Percentiles rank a stretch among this genome's conserved stretches.
Conservation (phyloP, 306 rosid genomes). For the Pueraria montana region DNA sequence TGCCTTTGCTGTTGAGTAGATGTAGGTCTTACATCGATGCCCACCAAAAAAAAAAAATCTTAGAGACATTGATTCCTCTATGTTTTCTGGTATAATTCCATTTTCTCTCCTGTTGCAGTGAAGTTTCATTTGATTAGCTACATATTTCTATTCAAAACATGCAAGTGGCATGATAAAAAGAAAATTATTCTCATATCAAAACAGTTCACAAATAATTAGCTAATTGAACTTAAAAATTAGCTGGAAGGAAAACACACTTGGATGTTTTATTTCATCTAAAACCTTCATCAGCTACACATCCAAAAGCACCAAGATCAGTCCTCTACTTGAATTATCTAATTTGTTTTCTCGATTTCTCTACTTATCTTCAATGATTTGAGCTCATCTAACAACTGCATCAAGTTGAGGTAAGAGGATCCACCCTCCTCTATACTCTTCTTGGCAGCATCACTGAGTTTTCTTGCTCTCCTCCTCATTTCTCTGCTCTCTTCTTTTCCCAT, state of each 20-base stretch:
- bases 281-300: neutral
- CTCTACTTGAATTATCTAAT: neutral
- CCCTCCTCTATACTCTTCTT: slow-evolving; percentile 37
- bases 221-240: neutral
- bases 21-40: too few species aligned
- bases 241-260: neutral
- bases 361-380: slow-evolving; percentile 44
- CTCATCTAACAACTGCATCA: slow-evolving; percentile 40
- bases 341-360: neutral
- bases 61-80: too few species aligned
- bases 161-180: neutral
- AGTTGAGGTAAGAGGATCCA: slow-evolving; percentile 29
- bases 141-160: neutral
- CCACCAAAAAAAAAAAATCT: too few species aligned
- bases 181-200: neutral
- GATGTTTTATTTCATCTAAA: neutral
- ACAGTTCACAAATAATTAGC: neutral
- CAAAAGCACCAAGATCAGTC: neutral
- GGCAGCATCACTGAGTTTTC: slow-evolving; percentile 27
- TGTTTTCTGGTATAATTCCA: too few species aligned
- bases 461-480: slow-evolving; percentile 34
- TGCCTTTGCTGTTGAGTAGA: neutral
- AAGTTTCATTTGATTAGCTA: too few species aligned
- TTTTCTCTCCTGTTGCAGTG: too few species aligned
- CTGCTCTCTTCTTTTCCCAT: slow-evolving; percentile 36